Evolutionary conservation across 1,284 basidiomycete species (phyloP), one percentile per base, ranked within the genome.

Genomic region (Apiotrichum mycotoxinovorans): DNA sequence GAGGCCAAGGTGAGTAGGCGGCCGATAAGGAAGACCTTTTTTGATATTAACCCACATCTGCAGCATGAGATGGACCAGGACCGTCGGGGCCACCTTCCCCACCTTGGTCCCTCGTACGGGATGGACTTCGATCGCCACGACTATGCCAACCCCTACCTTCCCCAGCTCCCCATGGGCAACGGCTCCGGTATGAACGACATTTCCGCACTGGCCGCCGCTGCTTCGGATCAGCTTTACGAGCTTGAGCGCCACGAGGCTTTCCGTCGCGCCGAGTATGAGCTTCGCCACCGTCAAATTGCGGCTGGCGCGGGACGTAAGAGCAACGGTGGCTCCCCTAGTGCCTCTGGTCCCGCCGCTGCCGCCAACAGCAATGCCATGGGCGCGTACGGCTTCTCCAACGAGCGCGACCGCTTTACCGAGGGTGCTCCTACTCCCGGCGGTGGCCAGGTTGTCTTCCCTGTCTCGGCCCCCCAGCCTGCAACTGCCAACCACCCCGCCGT

Each of bases 221-320:
- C 91, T 2, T 87, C 91, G 74, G 89, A 90, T 56, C 89, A 93
- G 74, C 82, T 94, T 0, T 87, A 87, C 68, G 84, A 85, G 63
- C 83, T 94, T n/a, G 91, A 94, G 74, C 85, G 85, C 38, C 82
- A 86, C 63, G 91, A 94, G 72, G 88, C 89, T 1, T 75, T 86
- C 44, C 83, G 91, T 25, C 82, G 91, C 38, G 90, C 89, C 9
- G 88, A 91, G 70, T 94, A 88, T 75, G 89, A 92, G 70, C 83
- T 87, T 17, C 83, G 85, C 12, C 89, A 88, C 66, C 70, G 78
- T 25, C 78, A 80, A 61, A 78, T 79, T 55, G 64, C 65, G 38
- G 67, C 71, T n/a, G 67, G 79, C 42, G 67, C 80, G 60, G 67
- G 59, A 25, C 63, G 70, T 45, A 75, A 74, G 65, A 68, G 66